Evolutionary conservation across 2,329 filamentous ascomycete genomes (phyloP).

Genomic region (Colletotrichum sublineola): DNA sequence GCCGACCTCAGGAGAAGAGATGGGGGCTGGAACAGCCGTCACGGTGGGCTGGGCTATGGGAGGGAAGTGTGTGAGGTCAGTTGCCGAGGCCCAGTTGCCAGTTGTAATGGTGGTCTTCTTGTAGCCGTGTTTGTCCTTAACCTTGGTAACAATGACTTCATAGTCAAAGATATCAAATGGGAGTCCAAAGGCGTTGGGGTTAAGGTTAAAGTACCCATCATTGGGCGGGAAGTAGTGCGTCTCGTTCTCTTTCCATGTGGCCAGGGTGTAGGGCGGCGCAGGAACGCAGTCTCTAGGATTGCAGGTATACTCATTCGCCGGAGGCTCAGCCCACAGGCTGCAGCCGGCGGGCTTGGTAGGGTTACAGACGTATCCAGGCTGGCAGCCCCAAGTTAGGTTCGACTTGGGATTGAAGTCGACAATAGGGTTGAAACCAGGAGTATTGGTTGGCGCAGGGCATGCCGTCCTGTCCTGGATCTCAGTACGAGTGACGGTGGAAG

Average conservation of each 20-base stretch:
- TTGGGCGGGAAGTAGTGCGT: slow-evolving; percentile 66
- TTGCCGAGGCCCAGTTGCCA: slow-evolving; percentile 68
- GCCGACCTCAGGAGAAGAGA: not conserved
- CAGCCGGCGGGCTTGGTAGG: slow-evolving; percentile 64
- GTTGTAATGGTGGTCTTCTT: slow-evolving; percentile 62
- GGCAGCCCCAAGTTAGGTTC: slow-evolving; percentile 66
- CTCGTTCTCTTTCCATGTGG: slow-evolving; percentile 59
- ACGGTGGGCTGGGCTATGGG: slow-evolving; percentile 46
- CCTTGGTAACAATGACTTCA: slow-evolving; percentile 53
- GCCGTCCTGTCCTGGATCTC: slow-evolving; percentile 51
- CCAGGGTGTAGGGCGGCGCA: slow-evolving; percentile 53
- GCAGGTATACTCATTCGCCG: slow-evolving; percentile 62
- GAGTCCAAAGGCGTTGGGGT: slow-evolving; percentile 72
- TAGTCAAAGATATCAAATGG: slow-evolving; percentile 72
- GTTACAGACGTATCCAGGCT: slow-evolving; percentile 66
- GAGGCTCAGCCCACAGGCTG: slow-evolving; percentile 64
- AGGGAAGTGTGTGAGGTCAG: slow-evolving; percentile 59
- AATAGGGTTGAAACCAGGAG: slow-evolving; percentile 41
- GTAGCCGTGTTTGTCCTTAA: slow-evolving; percentile 51
- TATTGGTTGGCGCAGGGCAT: slow-evolving; percentile 61
- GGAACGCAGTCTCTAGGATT: slow-evolving; percentile 58
- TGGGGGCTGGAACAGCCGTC: slow-evolving; percentile 28
- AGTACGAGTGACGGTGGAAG: slow-evolving; percentile 48
- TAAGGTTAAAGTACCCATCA: slow-evolving; percentile 74
- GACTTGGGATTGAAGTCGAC: slow-evolving; percentile 52